These are phyloP conservation scores for Hanseniaspora gamundiae DNA, from an alignment of 1,139 yeast species.

Conservation along the genomic window DNA sequence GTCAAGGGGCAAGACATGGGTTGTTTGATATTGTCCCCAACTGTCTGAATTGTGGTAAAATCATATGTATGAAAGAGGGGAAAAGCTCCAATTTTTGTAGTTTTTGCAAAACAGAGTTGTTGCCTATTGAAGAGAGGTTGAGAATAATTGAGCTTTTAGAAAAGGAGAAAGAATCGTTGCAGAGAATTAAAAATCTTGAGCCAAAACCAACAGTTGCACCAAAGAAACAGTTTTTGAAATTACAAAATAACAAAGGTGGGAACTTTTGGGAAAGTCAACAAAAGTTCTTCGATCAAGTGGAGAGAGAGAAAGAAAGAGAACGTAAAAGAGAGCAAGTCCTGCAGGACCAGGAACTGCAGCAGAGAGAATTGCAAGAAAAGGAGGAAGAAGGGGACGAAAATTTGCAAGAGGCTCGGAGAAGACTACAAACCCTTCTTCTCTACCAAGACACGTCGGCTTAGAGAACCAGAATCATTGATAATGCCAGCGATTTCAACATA, in stretches of 20 bases:
- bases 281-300: conserved; percentile 42
- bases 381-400: conserved; percentile 34
- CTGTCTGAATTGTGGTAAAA: conserved; percentile 88
- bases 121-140: conserved; percentile 46
- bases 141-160: conserved; percentile 43
- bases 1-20: conserved; percentile 81
- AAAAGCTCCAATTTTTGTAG: conserved; percentile 68
- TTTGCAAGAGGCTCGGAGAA: conserved; percentile 52
- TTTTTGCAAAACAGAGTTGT: conserved; percentile 59
- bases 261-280: conserved; percentile 62
- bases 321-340: conserved; percentile 16
- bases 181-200: conserved; percentile 13
- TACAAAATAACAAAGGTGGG: conserved; percentile 40
- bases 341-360: conserved; percentile 23
- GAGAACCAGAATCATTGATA: conserved; percentile 83
- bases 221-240: conserved; percentile 1
- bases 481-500: conserved; percentile 86
- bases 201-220: conserved; percentile 15
- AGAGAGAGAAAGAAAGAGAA: conserved; percentile 24
- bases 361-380: conserved; percentile 20
- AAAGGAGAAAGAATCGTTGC: conserved; percentile 29
- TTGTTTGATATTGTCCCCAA: conserved; percentile 84
- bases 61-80: conserved; percentile 83
- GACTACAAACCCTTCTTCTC: conserved; percentile 58
- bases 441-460: conserved; percentile 84